Percentiles rank a stretch among this genome's conserved stretches.
phyloP scores from a whole-genome alignment of 176 grass and related monocot species.

The Musa schizocarpa region DNA sequence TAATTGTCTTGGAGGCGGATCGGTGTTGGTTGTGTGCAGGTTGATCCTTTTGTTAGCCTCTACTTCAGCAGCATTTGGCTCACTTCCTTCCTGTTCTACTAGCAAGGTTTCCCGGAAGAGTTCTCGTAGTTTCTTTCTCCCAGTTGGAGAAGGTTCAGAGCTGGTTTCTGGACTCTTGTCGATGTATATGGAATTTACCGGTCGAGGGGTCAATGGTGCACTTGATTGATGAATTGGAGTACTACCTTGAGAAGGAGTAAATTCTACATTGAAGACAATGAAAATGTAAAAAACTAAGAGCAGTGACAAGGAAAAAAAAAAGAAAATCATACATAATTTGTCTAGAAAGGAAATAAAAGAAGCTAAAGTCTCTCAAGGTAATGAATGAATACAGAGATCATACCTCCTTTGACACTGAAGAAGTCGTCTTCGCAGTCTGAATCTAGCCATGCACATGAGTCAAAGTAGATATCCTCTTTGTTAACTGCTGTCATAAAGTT shows the following conservation, averaged over 20 bases:
- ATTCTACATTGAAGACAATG: slow-evolving; percentile 10
- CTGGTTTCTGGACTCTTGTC: slow-evolving; percentile 11
- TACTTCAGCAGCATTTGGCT: slow-evolving; percentile 4
- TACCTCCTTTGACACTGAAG: slow-evolving; percentile 27
- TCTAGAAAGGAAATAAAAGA: not conserved
- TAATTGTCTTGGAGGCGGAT: not conserved
- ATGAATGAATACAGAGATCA: not conserved
- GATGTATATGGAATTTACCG: not conserved
- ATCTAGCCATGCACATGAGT: slow-evolving; percentile 18
- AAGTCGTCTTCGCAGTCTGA: slow-evolving; percentile 30
- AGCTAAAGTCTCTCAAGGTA: not conserved
- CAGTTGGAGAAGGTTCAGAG: slow-evolving; percentile 24
- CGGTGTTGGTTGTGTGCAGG: not conserved
- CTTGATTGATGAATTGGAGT: slow-evolving; percentile 21
- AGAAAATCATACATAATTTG: not conserved
- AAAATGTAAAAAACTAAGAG: not conserved
- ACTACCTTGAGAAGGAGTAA: slow-evolving; percentile 12
- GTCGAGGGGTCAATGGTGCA: not conserved
- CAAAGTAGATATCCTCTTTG: slow-evolving; percentile 20
- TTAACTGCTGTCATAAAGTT: not conserved
- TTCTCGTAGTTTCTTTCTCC: slow-evolving; percentile 16
- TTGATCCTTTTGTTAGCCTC: not conserved
- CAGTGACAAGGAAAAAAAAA: no score
- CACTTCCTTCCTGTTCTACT: not conserved
- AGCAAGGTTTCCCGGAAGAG: slow-evolving; percentile 15